Percentiles rank a stretch among this genome's conserved stretches.
Conservation (phyloP, 345 rosid species). For the Populus nigra region DNA sequence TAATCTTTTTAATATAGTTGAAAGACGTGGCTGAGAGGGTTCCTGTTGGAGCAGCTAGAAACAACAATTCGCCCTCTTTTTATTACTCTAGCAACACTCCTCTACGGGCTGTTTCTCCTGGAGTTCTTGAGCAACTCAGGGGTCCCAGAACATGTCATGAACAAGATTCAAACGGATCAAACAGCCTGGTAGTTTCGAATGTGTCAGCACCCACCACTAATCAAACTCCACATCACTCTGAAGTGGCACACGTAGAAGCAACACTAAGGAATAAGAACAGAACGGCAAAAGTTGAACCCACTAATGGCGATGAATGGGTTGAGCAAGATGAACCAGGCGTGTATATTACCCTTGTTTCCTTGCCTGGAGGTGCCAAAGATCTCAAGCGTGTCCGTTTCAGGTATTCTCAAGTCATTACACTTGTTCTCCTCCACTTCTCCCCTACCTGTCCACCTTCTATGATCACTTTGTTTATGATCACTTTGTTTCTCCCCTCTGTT, state of each 20-base stretch:
- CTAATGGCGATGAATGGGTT: constrained; percentile 29
- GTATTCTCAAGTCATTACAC: constrained; percentile 1
- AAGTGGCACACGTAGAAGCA: constrained; percentile 6
- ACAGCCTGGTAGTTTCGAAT: constrained; percentile 3
- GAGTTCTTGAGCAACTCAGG: constrained; percentile 11
- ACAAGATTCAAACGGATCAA: constrained; percentile 20
- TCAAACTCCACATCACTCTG: constrained; percentile 5
- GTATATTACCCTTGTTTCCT: constrained; percentile 23
- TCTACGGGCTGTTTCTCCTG: constrained; percentile 11
- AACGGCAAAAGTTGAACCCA: constrained; percentile 16
- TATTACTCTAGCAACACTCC: constrained; percentile 3
- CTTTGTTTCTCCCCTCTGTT: background rate
- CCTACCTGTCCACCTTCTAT: background rate
- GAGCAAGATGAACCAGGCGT: constrained; percentile 28
- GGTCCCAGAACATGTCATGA: constrained; percentile 5
- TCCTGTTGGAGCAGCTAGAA: constrained; percentile 26
- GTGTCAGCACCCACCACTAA: background rate
- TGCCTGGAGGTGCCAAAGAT: constrained; percentile 29
- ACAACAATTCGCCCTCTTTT: constrained; percentile 17
- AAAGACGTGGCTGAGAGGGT: constrained; percentile 32
- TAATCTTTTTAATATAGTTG: constrained; percentile 32
- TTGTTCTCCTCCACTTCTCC: background rate
- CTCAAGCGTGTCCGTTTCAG: constrained; percentile 33
- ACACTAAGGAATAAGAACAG: constrained; percentile 16
- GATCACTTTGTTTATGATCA: no score